Percentiles rank a stretch among this genome's conserved stretches.
Conservation (phyloP, 2,329 filamentous ascomycete genomes). For the Aureobasidium sp. region DNA sequence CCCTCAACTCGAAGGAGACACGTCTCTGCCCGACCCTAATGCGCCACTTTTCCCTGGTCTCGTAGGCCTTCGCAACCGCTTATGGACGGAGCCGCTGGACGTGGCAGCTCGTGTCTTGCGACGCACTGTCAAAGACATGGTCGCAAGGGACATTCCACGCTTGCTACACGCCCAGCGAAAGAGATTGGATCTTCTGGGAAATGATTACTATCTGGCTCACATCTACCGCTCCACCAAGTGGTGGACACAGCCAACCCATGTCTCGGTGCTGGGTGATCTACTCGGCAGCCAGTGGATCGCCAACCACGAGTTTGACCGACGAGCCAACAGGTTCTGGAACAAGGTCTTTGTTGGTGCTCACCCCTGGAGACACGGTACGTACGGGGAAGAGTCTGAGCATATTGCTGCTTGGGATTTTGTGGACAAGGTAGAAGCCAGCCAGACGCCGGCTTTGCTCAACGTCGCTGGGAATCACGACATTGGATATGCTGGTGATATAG, state of each 20-base stretch:
- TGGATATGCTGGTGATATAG: constrained; percentile 89
- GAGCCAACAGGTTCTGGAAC: constrained; percentile 71
- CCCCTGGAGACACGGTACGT: not conserved
- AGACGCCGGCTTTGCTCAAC: constrained; percentile 58
- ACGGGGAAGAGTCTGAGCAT: constrained; percentile 15
- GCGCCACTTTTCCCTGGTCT: constrained; percentile 37
- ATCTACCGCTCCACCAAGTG: constrained; percentile 77
- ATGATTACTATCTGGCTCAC: constrained; percentile 90
- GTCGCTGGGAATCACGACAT: constrained; percentile 94
- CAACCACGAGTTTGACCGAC: constrained; percentile 69
- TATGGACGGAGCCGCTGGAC: constrained; percentile 11
- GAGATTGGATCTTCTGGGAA: constrained; percentile 78
- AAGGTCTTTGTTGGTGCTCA: constrained; percentile 57
- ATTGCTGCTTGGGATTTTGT: constrained; percentile 11
- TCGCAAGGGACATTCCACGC: constrained; percentile 54
- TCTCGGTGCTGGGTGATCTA: constrained; percentile 81
- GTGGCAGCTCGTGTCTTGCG: not conserved
- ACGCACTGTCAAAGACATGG: constrained; percentile 18
- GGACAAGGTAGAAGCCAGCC: not conserved
- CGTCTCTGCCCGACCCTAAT: constrained; percentile 56
- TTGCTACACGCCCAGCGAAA: constrained; percentile 64
- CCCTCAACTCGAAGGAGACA: constrained; percentile 89
- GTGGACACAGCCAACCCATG: constrained; percentile 80
- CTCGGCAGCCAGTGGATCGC: constrained; percentile 93
- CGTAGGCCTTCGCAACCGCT: constrained; percentile 8